phyloP scores from a whole-genome alignment of 2,329 filamentous ascomycete species.

The Ambrosiella beaveri region DNA sequence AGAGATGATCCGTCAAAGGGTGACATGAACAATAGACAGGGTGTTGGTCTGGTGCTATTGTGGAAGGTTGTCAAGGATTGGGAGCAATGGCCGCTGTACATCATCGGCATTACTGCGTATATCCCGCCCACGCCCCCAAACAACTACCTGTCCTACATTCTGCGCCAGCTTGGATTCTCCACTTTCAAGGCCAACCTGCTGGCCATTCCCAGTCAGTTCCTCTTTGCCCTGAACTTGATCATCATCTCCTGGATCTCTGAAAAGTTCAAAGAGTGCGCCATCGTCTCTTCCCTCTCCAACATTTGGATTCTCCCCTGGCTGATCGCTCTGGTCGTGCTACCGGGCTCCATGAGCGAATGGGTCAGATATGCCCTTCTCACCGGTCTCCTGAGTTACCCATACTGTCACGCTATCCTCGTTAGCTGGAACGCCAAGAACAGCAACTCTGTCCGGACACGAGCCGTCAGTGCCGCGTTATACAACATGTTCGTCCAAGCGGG shows the following conservation, averaged over 20 bases:
- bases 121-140: conserved; percentile 26
- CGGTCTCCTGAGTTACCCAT: conserved; percentile 29
- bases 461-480: conserved; percentile 31
- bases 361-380: conserved; percentile 23
- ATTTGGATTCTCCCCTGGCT: conserved; percentile 34
- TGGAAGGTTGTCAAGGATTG: conserved; percentile 39
- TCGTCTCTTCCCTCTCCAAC: conserved; percentile 29
- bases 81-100: conserved; percentile 41
- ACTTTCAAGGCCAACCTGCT: conserved; percentile 30
- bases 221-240: conserved; percentile 30
- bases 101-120: conserved; percentile 32
- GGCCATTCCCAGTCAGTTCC: conserved; percentile 27
- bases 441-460: conserved; percentile 30
- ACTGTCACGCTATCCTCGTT: conserved; percentile 31
- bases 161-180: conserved; percentile 26
- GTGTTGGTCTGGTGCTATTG: conserved; percentile 27
- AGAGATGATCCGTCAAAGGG: conserved; percentile 45
- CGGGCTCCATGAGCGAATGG: conserved; percentile 24
- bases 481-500: conserved; percentile 31
- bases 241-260: conserved; percentile 29
- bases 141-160: conserved; percentile 29
- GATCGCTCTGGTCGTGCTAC: conserved; percentile 25
- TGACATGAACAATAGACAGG: conserved; percentile 40
- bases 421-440: conserved; percentile 30
- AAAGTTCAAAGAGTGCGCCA: conserved; percentile 26